These are phyloP conservation scores for Starmerella vaccinii DNA, from an alignment of 805 yeast genomes.

Conservation along the genomic window DNA sequence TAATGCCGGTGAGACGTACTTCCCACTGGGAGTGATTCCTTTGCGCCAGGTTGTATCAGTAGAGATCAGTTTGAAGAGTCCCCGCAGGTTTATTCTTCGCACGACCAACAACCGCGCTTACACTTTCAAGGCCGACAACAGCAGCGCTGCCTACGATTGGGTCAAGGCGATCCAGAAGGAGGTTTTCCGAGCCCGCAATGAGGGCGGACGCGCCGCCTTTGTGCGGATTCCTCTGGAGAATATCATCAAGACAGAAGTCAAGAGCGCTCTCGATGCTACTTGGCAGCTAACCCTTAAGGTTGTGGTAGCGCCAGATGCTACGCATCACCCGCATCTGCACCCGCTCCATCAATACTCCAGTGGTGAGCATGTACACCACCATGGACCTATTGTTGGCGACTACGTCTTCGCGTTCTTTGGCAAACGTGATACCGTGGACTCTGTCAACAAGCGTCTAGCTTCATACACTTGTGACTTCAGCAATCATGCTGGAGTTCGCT, in stretches of 20 bases:
- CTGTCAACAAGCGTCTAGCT: neutral
- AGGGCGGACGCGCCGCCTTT: conserved; percentile 59
- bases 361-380: neutral
- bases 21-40: conserved; percentile 69
- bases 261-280: conserved; percentile 45
- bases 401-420: conserved; percentile 19
- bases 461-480: conserved; percentile 6
- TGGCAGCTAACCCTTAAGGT: conserved; percentile 32
- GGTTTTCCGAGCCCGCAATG: conserved; percentile 62
- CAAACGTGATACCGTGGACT: neutral
- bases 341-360: neutral
- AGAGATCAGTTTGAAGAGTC: conserved; percentile 36
- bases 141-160: conserved; percentile 72
- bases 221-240: conserved; percentile 66
- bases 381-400: conserved; percentile 3
- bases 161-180: conserved; percentile 60
- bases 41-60: conserved; percentile 52
- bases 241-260: conserved; percentile 50
- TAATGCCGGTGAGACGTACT: conserved; percentile 69
- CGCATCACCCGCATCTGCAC: neutral
- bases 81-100: conserved; percentile 46
- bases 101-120: conserved; percentile 48
- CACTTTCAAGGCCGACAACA: conserved; percentile 62
- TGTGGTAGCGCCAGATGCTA: neutral
- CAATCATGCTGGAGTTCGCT: conserved; percentile 1